Evolutionary conservation across 257 asterid genomes (phyloP).

Genomic region (Eucommia ulmoides): DNA sequence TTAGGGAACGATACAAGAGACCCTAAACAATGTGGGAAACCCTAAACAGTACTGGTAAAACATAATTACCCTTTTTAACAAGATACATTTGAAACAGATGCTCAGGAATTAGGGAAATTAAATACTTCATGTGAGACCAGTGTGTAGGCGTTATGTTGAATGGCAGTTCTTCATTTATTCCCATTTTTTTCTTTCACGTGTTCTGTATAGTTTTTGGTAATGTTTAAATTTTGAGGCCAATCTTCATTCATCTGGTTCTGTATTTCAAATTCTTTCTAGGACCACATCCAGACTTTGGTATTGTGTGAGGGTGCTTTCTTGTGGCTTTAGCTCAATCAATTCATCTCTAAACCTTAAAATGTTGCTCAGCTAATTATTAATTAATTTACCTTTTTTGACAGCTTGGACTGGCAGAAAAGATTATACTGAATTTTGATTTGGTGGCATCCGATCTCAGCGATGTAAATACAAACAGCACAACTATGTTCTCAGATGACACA

Average conservation of each 20-base stretch:
- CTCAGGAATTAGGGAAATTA: background rate
- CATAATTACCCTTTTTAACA: too few species aligned
- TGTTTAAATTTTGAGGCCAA: background rate
- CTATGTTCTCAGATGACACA: constrained; percentile 90
- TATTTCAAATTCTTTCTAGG: background rate
- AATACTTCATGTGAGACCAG: background rate
- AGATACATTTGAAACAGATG: background rate
- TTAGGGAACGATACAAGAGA: too few species aligned
- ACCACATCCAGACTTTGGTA: too few species aligned
- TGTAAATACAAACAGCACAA: constrained; percentile 91
- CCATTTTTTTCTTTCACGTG: background rate
- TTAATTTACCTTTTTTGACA: constrained; percentile 13
- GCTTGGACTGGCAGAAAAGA: constrained; percentile 99
- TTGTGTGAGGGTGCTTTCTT: background rate
- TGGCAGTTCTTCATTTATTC: background rate
- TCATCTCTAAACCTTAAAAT: background rate
- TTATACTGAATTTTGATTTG: constrained; percentile 58
- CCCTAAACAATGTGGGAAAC: too few species aligned
- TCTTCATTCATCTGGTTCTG: background rate
- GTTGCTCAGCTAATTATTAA: constrained; percentile 3
- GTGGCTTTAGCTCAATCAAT: background rate
- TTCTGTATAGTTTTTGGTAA: background rate
- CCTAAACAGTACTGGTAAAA: too few species aligned
- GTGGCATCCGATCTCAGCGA: constrained; percentile 87
- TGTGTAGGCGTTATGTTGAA: background rate